Evolutionary conservation across 2,329 filamentous ascomycete species (phyloP), one percentile per base, ranked within the genome.

Genomic region (Hysterium pulicare): DNA sequence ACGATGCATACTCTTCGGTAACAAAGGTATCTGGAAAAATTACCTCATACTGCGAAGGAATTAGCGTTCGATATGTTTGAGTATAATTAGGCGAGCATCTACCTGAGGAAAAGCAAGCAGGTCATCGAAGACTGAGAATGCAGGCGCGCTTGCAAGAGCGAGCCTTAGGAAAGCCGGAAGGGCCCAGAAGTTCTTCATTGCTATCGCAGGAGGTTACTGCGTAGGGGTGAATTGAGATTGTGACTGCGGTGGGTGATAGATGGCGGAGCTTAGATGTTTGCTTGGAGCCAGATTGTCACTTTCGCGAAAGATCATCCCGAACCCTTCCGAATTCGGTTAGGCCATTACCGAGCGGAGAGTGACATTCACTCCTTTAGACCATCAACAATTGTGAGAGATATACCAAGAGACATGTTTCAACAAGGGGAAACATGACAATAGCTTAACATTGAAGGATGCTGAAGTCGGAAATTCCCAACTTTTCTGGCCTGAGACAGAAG

Each of bases 41-140:
- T 21, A 96, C 77, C 60, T 93, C 85, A 61, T 87, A 96, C 84
- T 96, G 62, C 10, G 15, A 24, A 30, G 19, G 16, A 15, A 26
- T 46, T 15, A 46, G 26, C 9, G n/a, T 28, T 21, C 11, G 21
- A 20, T 15, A 43, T 35, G 32, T 36, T 42, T 22, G 20, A 21
- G 9, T 20, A 13, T 8, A 31, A 20, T 28, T 21, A 5, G 16
- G 17, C 11, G 23, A 16, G n/a, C 31, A 21, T 73, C 50, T 74
- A 91, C 87, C 77, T 93, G 88, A 9, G 90, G 90, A 68, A 86
- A 89, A 15, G 89, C 89, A 43, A 95, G 77, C 39, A 95, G 68
- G 63, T 96, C 90, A 61, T 95, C 88, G 58, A 93, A 83, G 43
- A 95, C 86, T 70, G 84, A 95, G 72, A 95, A 95, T 16, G 75